These are phyloP conservation scores for Tylopilus sp. DNA, from an alignment of 768 basidiomycete species.

Conservation along the genomic window DNA sequence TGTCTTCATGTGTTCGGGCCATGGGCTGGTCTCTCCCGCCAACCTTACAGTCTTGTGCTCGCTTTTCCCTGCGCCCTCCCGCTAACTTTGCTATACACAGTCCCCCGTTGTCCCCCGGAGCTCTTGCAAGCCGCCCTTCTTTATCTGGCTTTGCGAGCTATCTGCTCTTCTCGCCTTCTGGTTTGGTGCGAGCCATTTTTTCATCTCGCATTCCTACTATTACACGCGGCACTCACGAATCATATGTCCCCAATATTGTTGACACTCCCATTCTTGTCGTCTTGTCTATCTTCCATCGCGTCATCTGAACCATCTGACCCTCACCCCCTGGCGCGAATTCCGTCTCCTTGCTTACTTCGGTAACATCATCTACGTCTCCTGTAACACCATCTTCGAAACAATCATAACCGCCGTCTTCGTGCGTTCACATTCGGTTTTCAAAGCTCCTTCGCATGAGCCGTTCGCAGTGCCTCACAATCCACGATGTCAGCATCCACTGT, in stretches of 20 bases:
- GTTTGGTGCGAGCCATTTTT: constrained; percentile 1
- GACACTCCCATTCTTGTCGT: constrained; percentile 10
- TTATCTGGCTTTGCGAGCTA: constrained; percentile 3
- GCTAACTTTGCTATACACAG: constrained; percentile 1
- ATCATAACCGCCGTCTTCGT: constrained; percentile 19
- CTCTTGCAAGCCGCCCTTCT: constrained; percentile 5
- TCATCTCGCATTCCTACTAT: constrained; percentile 7
- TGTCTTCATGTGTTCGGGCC: not conserved
- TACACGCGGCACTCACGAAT: constrained; percentile 9
- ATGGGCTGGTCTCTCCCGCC: not conserved
- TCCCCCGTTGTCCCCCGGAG: not conserved
- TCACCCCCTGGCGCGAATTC: constrained; percentile 12
- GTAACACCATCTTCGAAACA: constrained; percentile 9
- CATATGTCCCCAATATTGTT: constrained; percentile 22
- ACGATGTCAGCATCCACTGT: constrained; percentile 12
- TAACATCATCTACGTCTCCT: constrained; percentile 15
- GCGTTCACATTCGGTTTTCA: constrained; percentile 15
- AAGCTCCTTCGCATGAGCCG: constrained; percentile 13
- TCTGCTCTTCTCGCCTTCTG: constrained; percentile 4
- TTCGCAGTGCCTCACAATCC: constrained; percentile 11
- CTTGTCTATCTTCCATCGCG: constrained; percentile 9
- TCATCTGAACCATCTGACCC: constrained; percentile 6
- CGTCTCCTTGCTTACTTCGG: constrained; percentile 21
- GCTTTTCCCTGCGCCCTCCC: not conserved
- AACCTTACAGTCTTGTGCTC: not conserved